Conservation (phyloP, 495 filamentous ascomycete species). For the Daldinia decipiens region DNA sequence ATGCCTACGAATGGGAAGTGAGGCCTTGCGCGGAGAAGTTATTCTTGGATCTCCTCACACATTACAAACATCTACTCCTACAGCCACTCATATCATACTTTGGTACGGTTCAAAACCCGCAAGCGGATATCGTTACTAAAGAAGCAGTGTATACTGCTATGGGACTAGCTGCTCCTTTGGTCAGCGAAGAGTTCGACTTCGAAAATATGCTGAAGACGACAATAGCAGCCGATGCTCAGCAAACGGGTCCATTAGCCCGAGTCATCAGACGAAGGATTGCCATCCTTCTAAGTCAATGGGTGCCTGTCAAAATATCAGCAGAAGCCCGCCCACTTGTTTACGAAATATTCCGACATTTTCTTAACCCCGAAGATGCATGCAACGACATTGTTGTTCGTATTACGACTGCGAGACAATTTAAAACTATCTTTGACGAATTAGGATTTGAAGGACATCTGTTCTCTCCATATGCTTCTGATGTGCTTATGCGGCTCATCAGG, state of each 20-base stretch:
- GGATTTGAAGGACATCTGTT: slow-evolving; percentile 79
- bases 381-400: slow-evolving; percentile 95
- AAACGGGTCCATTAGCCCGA: slow-evolving; percentile 78
- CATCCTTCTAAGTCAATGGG: slow-evolving; percentile 90
- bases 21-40: slow-evolving; percentile 92
- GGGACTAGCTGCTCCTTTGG: slow-evolving; percentile 81
- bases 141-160: slow-evolving; percentile 95
- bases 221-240: slow-evolving; percentile 81
- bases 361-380: slow-evolving; percentile 75
- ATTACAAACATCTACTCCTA: slow-evolving; percentile 82
- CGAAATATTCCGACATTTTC: slow-evolving; percentile 87
- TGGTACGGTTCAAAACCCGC: slow-evolving; percentile 71
- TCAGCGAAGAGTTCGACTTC: slow-evolving; percentile 78
- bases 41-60: slow-evolving; percentile 87
- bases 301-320: slow-evolving; percentile 73
- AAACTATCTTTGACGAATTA: slow-evolving; percentile 79
- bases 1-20: slow-evolving; percentile 87
- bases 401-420: slow-evolving; percentile 86
- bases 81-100: slow-evolving; percentile 83
- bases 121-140: slow-evolving; percentile 79
- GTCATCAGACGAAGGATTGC: slow-evolving; percentile 89
- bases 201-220: slow-evolving; percentile 78
- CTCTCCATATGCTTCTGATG: slow-evolving; percentile 74
- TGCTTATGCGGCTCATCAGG: slow-evolving; percentile 73
- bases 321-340: slow-evolving; percentile 78